phyloP scores from a whole-genome alignment of 345 rosid species.

The Populus alba region DNA sequence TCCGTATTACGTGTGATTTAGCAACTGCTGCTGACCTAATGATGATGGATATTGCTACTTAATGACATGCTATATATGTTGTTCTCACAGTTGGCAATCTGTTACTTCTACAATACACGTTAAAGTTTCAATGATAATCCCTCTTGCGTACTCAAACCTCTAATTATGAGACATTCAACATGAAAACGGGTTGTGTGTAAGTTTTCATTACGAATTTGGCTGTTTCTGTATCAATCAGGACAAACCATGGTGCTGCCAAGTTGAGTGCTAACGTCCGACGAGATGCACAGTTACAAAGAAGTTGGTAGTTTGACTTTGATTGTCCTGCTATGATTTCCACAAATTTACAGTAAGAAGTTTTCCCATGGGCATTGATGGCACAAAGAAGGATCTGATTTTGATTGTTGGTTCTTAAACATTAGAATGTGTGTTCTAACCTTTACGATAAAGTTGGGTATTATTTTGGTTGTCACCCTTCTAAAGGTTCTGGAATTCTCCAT shows the following conservation, averaged over 20 bases:
- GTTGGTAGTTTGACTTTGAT: constrained; percentile 9
- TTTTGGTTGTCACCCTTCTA: neutral
- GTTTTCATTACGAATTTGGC: constrained; percentile 1
- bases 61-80: neutral
- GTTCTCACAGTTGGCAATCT: neutral
- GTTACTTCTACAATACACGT: neutral
- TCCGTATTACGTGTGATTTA: neutral
- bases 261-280: neutral
- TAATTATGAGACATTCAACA: neutral
- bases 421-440: neutral
- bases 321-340: neutral
- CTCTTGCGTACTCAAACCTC: neutral
- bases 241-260: constrained; percentile 9
- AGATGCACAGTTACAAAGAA: neutral
- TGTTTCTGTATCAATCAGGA: constrained; percentile 6
- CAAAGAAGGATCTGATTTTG: neutral
- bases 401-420: neutral
- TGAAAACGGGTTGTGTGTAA: neutral
- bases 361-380: neutral
- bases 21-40: neutral
- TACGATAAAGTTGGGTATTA: neutral
- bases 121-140: neutral
- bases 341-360: neutral
- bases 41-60: neutral
- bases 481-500: neutral